Base-by-base conservation (phyloP, 352 stramenopile genomes). In the Globisporangium paddicum region DNA sequence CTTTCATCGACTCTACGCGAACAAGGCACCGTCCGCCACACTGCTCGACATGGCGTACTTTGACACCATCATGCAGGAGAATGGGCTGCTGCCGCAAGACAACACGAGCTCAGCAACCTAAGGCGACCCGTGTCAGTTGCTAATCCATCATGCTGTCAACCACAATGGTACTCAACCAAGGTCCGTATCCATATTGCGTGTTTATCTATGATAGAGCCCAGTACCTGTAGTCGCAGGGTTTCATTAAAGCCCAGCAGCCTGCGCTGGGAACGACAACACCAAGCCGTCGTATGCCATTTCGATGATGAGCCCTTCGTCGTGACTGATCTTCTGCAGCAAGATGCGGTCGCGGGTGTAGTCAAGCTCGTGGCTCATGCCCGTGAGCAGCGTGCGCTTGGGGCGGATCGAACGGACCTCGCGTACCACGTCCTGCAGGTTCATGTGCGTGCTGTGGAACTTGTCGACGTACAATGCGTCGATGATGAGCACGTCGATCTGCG, bases 201-300 rank as follows among this genome's bases (percentile, higher is more conserved):
- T n/a, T n/a, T n/a, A n/a, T 47, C 40, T 58, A 28, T 54, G 21
- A 46, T 25, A 46, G n/a, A 19, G n/a, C 42, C 21, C 32, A 13
- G 6, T 51, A 19, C 18, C 34, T 53, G 58, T 96, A 13, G 19
- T 19, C n/a, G n/a, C n/a, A n/a, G n/a, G n/a, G n/a, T n/a, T n/a
- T n/a, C n/a, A n/a, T n/a, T n/a, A n/a, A n/a, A 40, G 18, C 19
- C 42, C 38, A 32, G 14, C 44, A 26, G n/a, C 19, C n/a, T 44
- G 25, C 96, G 21, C 89, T 51, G 71, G 59, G 63, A 93, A 89
- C 19, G 62, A 21, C 37, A 95, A 67, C 1, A 51, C 56, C 49
- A 93, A 51, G 19, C 87, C 87, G 44, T 96, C 87, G 62, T 88
- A 94, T 16, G 84, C 82, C 81, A 96, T 93, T 53, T 93, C 66